phyloP scores from a whole-genome alignment of 768 basidiomycete genomes.

The Tulasnella sp. region DNA sequence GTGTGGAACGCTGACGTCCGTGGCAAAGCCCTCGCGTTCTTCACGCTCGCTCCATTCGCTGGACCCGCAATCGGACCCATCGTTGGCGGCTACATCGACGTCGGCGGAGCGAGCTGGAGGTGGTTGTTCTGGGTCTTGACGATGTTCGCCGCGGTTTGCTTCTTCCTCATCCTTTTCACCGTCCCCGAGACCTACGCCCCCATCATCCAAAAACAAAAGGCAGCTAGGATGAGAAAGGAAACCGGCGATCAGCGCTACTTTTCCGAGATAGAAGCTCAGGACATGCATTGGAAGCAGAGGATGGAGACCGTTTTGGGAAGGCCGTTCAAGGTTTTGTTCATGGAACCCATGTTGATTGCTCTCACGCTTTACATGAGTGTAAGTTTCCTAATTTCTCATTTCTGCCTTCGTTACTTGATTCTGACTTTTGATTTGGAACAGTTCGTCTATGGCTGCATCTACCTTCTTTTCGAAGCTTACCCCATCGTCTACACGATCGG shows the following conservation, averaged over 20 bases:
- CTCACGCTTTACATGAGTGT: slow-evolving; percentile 35
- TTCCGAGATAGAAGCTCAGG: slow-evolving; percentile 18
- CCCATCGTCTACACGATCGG: slow-evolving; percentile 28
- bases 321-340: slow-evolving; percentile 23
- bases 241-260: slow-evolving; percentile 19
- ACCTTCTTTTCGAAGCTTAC: slow-evolving; percentile 31
- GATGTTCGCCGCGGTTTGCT: slow-evolving; percentile 24
- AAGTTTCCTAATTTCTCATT: not conserved
- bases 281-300: slow-evolving; percentile 12
- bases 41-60: slow-evolving; percentile 23
- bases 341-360: slow-evolving; percentile 26
- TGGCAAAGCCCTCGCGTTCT: slow-evolving; percentile 25
- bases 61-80: slow-evolving; percentile 28
- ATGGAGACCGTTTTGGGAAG: slow-evolving; percentile 15
- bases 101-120: slow-evolving; percentile 23
- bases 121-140: slow-evolving; percentile 29
- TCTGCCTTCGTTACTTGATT: not conserved
- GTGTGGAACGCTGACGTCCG: slow-evolving; percentile 27
- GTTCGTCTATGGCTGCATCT: slow-evolving; percentile 26
- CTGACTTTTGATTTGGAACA: not conserved
- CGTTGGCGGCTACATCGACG: slow-evolving; percentile 24
- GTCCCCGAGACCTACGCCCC: slow-evolving; percentile 25
- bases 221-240: slow-evolving; percentile 15
- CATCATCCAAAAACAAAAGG: slow-evolving; percentile 14
- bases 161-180: slow-evolving; percentile 20